Evolutionary conservation across 345 rosid genomes (phyloP), one percentile per base, ranked within the genome.

Genomic region (Eucalyptus albens): DNA sequence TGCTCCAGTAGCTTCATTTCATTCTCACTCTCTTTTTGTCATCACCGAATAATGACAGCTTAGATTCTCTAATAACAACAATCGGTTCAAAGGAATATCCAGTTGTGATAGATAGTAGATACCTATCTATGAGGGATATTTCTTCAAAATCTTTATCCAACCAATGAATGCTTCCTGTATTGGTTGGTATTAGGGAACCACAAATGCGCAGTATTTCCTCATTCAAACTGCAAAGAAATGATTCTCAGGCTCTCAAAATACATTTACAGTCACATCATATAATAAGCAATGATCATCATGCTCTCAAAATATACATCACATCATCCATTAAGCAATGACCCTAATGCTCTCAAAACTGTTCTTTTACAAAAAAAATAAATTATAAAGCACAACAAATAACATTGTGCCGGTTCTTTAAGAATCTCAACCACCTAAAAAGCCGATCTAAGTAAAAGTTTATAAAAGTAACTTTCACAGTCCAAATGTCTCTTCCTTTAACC

Each of bases 141-240:
- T 92, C 92, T 59, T 90, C 91, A 21, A 87, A 88, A 60, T 37
- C 40, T 37, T 37, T 37, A 37, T 37, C 40, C 40, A 37, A 37
- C 40, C 4, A 37, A 37, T 37, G 40, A 37, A 37, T 37, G 40
- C 40, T 37, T 37, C 40, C 40, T 37, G 40, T 37, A 37, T 37
- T 37, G 40, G 40, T 92, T n/a, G 94, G 92, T 69, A 91, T 89
- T 86, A 96, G 89, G 22, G 99, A 95, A 60, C 99, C 97, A 55
- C 91, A 91, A 89, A 96, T 95, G 92, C 94, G 96, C 90, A 95
- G 90, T 45, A 93, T 94, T 92, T 95, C 98, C 90, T 95, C 95
- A 90, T 95, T 96, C 86, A 95, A 92, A 92, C 97, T 96, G 95
- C 94, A 94, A 88, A 87, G 51, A 69, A 60, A 65, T 29, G 77